These are phyloP conservation scores for Nyctanthes arbortristis DNA, from an alignment of 257 asterid genomes.

Conservation along the genomic window DNA sequence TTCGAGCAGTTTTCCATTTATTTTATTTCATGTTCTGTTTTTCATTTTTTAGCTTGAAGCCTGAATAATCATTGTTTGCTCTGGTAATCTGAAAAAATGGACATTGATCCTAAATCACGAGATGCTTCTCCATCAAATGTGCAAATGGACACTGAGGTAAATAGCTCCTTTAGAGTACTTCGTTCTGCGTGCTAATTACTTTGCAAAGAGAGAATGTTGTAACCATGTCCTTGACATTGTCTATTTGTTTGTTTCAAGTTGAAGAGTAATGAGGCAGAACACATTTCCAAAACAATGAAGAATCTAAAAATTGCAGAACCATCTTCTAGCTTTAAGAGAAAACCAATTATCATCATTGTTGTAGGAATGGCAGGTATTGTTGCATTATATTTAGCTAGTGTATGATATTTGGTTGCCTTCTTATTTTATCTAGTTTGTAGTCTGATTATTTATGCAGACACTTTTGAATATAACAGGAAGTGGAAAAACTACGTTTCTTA, in stretches of 20 bases:
- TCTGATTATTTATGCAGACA: slow-evolving; percentile 14
- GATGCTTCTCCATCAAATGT: slow-evolving; percentile 31
- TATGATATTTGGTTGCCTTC: background rate
- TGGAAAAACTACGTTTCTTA: slow-evolving; percentile 93
- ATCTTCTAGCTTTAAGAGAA: slow-evolving; percentile 69
- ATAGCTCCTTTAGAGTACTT: slow-evolving; percentile 17
- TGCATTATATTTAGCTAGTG: background rate
- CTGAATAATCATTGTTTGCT: background rate
- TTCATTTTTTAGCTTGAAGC: background rate
- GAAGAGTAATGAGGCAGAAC: slow-evolving; percentile 46
- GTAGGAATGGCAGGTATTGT: slow-evolving; percentile 97
- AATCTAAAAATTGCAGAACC: slow-evolving; percentile 58
- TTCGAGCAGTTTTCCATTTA: background rate
- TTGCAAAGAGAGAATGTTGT: background rate
- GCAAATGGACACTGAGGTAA: slow-evolving; percentile 44
- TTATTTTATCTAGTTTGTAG: background rate
- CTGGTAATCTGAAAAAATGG: slow-evolving; percentile 34
- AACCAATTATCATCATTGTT: slow-evolving; percentile 79
- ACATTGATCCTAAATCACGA: slow-evolving; percentile 38
- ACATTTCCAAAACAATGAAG: slow-evolving; percentile 58
- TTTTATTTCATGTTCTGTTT: background rate
- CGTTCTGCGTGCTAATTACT: background rate
- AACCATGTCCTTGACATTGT: background rate
- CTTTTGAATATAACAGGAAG: slow-evolving; percentile 56
- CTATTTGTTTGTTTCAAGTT: slow-evolving; percentile 23